A percentile compares a stretch with the other conserved stretches of the same genome.
Evolutionary conservation across 73 alveolate genomes (phyloP).

Genomic region (Paramecium pentaurelia): DNA sequence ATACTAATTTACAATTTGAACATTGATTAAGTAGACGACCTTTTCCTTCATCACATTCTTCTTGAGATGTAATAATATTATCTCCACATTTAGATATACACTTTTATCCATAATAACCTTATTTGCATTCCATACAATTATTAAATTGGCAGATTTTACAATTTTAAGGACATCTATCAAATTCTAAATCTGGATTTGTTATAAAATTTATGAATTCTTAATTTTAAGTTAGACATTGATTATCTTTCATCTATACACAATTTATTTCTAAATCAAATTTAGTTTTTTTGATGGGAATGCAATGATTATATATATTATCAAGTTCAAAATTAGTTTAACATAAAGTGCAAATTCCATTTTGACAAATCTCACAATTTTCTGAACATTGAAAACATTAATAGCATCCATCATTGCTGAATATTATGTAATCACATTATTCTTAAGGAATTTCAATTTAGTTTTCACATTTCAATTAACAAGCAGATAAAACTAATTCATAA

Average conservation of each 20-base stretch:
- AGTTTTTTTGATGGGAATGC: not conserved
- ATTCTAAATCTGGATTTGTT: not conserved
- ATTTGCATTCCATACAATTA: not conserved
- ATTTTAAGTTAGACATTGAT: not conserved
- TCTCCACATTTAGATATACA: not conserved
- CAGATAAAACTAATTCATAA: not conserved
- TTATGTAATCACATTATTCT: not conserved
- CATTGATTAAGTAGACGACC: not conserved
- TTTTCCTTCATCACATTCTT: not conserved
- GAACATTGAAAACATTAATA: constrained; percentile 33
- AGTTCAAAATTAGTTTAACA: not conserved
- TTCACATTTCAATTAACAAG: not conserved
- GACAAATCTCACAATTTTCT: not conserved
- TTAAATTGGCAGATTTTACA: not conserved
- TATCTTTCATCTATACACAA: not conserved
- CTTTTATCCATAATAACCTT: not conserved
- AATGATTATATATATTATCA: not conserved
- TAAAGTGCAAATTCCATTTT: not conserved
- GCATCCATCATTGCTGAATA: constrained; percentile 50
- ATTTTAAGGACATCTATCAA: not conserved
- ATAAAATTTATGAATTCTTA: not conserved
- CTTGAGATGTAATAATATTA: not conserved
- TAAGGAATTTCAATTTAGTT: too few relatives aligned
- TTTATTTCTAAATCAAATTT: too few relatives aligned
- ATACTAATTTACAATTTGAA: not conserved